phyloP scores from a whole-genome alignment of 495 filamentous ascomycete genomes.

The Sphaerosporella brunnea region DNA sequence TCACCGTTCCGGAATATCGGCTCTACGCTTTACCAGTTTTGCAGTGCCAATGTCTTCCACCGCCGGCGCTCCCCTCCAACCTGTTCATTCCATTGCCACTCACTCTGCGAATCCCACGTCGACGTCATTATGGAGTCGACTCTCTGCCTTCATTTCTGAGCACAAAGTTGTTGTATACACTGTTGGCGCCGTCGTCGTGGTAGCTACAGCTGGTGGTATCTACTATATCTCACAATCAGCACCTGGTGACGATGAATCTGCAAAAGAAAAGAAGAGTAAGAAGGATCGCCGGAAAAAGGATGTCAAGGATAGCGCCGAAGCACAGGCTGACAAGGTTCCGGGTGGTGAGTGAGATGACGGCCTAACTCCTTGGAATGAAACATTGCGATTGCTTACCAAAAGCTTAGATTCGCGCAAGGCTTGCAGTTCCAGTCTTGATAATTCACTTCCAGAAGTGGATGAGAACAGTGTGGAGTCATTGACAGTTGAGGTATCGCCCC shows the following conservation, averaged over 20 bases:
- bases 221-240: constrained; percentile 59
- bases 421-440: constrained; percentile 44
- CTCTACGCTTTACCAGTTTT: too few relatives aligned
- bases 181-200: constrained; percentile 81
- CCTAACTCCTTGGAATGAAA: not conserved
- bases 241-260: constrained; percentile 29
- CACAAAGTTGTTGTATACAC: constrained; percentile 92
- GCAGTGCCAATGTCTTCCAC: too few relatives aligned
- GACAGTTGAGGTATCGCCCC: constrained; percentile 46
- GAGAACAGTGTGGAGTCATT: constrained; percentile 55
- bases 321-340: constrained; percentile 25
- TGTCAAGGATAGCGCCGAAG: constrained; percentile 29
- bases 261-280: constrained; percentile 45
- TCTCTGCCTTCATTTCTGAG: constrained; percentile 84
- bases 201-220: constrained; percentile 71
- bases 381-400: too few relatives aligned
- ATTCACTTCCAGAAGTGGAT: constrained; percentile 71
- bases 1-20: too few relatives aligned
- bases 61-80: not conserved
- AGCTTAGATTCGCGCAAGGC: constrained; percentile 4
- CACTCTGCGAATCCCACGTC: constrained; percentile 6
- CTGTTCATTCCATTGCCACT: not conserved
- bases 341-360: constrained; percentile 13
- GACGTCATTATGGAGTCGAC: constrained; percentile 61
- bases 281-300: constrained; percentile 46